phyloP scores from a whole-genome alignment of 2,329 filamentous ascomycete genomes.

The Nectriaceae sp. region DNA sequence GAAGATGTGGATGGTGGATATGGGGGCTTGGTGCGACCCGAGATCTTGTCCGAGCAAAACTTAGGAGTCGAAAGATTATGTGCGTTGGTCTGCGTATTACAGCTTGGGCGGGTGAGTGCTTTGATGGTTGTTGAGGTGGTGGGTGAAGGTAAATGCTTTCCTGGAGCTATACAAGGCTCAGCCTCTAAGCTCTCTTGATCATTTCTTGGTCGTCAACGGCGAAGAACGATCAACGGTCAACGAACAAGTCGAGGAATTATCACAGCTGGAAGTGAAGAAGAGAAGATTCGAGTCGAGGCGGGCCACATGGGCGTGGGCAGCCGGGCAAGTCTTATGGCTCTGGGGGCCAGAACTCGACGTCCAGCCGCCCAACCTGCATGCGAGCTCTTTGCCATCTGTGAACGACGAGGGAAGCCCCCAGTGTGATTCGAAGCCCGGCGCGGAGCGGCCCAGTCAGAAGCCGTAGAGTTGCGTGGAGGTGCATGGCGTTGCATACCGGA shows the following conservation, averaged over 20 bases:
- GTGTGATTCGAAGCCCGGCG: conserved; percentile 29
- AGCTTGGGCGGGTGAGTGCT: background rate
- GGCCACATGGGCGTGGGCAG: conserved; percentile 22
- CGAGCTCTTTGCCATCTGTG: conserved; percentile 16
- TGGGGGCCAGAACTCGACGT: conserved; percentile 13
- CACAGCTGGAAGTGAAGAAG: conserved; percentile 7
- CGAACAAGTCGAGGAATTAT: background rate
- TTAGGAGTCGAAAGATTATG: too few relatives aligned
- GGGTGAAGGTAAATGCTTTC: conserved; percentile 1
- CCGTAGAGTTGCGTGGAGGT: conserved; percentile 14
- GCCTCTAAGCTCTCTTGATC: conserved; percentile 14
- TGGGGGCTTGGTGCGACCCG: background rate
- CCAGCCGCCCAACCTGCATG: conserved; percentile 28
- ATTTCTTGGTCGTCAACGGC: conserved; percentile 4
- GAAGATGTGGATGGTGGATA: conserved; percentile 13
- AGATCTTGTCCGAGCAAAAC: background rate
- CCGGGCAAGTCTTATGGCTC: conserved; percentile 28
- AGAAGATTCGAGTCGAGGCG: conserved; percentile 10
- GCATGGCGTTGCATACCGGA: conserved; percentile 20
- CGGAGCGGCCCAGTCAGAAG: conserved; percentile 30
- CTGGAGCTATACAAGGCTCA: conserved; percentile 14
- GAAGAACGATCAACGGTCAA: background rate
- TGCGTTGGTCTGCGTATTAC: background rate
- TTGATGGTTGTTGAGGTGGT: background rate
- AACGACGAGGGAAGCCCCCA: conserved; percentile 16